Evolutionary conservation across 1,284 basidiomycete species (phyloP).

Genomic region (Rhodofomes roseus): DNA sequence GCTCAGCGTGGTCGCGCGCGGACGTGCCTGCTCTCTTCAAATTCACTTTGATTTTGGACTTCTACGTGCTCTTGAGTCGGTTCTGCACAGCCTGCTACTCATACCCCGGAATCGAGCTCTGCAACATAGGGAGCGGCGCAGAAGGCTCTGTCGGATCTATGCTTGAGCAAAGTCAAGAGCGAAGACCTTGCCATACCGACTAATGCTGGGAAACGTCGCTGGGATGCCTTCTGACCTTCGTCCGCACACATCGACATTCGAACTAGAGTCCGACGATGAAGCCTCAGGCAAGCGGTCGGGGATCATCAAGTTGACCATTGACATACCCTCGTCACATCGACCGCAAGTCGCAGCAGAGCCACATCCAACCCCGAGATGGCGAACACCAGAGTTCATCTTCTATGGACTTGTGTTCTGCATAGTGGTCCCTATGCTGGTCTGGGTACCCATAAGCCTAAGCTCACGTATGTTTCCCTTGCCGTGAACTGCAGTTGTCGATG

Average conservation of each 20-base stretch:
- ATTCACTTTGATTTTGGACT: background rate
- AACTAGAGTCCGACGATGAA: slow-evolving; percentile 17
- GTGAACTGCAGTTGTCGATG: background rate
- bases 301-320: slow-evolving; percentile 43
- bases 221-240: slow-evolving; percentile 31
- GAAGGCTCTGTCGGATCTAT: background rate
- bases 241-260: slow-evolving; percentile 13
- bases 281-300: slow-evolving; percentile 23
- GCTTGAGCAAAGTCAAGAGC: background rate
- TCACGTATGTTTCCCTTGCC: slow-evolving; percentile 46
- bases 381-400: slow-evolving; percentile 76
- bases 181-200: too few species aligned
- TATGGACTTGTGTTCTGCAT: slow-evolving; percentile 68
- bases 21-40: background rate
- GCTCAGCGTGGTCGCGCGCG: background rate
- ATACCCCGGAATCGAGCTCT: too few species aligned
- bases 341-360: slow-evolving; percentile 16
- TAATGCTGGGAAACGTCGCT: slow-evolving; percentile 23
- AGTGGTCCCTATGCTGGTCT: slow-evolving; percentile 76
- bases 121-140: too few species aligned
- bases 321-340: slow-evolving; percentile 39
- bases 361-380: slow-evolving; percentile 61
- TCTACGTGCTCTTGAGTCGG: background rate
- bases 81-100: too few species aligned
- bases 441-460: slow-evolving; percentile 79